phyloP scores from a whole-genome alignment of 257 asterid genomes.

The Rehmannia glutinosa region DNA sequence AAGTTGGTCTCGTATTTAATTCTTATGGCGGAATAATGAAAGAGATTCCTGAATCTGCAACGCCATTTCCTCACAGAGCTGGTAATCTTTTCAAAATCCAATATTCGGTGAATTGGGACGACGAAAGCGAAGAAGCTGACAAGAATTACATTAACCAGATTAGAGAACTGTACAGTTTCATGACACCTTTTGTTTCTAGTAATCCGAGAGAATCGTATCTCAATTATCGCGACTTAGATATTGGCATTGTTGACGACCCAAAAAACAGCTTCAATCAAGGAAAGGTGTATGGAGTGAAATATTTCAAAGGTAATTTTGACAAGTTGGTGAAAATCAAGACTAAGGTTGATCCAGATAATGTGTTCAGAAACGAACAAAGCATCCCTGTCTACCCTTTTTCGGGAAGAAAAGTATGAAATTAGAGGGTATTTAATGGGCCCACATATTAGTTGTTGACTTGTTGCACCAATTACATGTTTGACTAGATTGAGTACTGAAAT shows the following conservation, averaged over 20 bases:
- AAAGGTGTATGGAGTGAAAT: conserved; percentile 29
- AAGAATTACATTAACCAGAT: conserved; percentile 5
- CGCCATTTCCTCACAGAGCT: conserved; percentile 43
- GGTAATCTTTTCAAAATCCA: conserved; percentile 43
- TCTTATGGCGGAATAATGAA: conserved; percentile 41
- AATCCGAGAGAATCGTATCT: conserved; percentile 42
- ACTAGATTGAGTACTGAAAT: neutral
- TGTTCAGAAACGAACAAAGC: conserved; percentile 1
- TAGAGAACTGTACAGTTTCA: conserved; percentile 25
- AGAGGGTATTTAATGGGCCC: neutral
- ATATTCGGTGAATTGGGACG: conserved; percentile 32
- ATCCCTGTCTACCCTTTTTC: conserved; percentile 18
- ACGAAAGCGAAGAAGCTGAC: conserved; percentile 16
- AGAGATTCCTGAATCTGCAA: conserved; percentile 14
- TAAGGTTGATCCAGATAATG: conserved; percentile 21
- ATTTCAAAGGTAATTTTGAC: conserved; percentile 31
- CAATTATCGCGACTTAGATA: conserved; percentile 43
- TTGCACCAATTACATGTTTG: no score
- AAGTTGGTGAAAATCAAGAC: conserved; percentile 33
- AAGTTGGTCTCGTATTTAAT: conserved; percentile 31
- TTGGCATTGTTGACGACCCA: conserved; percentile 24
- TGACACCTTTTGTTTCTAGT: conserved; percentile 32
- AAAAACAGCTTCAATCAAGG: conserved; percentile 28
- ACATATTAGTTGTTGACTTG: no score
- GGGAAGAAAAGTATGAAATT: conserved; percentile 5